Conservation (phyloP, 768 basidiomycete species). For the Epithele typhae region DNA sequence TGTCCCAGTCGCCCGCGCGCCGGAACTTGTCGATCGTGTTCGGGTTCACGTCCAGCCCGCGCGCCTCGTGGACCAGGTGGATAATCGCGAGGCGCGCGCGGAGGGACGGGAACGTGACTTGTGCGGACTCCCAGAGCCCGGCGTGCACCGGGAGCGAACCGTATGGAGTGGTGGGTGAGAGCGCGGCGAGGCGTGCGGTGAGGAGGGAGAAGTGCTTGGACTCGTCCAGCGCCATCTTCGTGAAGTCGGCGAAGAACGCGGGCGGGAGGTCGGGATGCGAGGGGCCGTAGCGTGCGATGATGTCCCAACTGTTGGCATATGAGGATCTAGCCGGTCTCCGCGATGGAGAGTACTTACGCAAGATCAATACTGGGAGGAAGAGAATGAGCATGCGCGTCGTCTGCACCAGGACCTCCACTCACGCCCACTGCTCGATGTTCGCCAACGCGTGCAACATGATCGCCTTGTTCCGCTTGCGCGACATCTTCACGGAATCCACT, state of each 20-base stretch:
- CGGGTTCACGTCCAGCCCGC: conserved; percentile 83
- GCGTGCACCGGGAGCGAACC: conserved; percentile 71
- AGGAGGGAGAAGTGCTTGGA: conserved; percentile 81
- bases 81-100: conserved; percentile 76
- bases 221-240: conserved; percentile 83
- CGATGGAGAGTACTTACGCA: conserved; percentile 45
- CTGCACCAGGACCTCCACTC: conserved; percentile 32
- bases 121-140: conserved; percentile 75
- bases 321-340: not conserved
- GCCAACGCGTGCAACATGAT: conserved; percentile 80
- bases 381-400: not conserved
- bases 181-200: conserved; percentile 52
- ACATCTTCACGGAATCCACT: conserved; percentile 56
- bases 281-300: conserved; percentile 73
- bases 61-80: conserved; percentile 80
- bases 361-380: conserved; percentile 56
- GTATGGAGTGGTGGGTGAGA: conserved; percentile 64
- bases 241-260: conserved; percentile 77
- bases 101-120: conserved; percentile 60
- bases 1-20: conserved; percentile 61
- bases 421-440: conserved; percentile 89
- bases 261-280: conserved; percentile 55
- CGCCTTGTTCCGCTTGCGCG: conserved; percentile 57
- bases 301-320: conserved; percentile 59
- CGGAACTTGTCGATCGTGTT: conserved; percentile 70